phyloP scores from a whole-genome alignment of 805 yeast genomes.

The Wickerhamiella nectarea region DNA sequence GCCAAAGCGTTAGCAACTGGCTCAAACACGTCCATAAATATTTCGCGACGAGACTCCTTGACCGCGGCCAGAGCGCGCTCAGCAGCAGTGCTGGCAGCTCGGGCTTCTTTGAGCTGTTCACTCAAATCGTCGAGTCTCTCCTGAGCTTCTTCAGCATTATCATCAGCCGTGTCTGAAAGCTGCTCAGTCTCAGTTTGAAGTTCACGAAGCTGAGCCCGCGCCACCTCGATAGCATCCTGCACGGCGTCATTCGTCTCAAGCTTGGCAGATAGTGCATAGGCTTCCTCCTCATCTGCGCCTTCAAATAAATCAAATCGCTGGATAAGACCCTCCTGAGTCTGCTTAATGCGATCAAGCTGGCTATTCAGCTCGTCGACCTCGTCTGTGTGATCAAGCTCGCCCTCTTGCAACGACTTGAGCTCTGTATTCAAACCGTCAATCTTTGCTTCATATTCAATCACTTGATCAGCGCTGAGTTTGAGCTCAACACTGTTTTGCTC shows the following conservation, averaged over 20 bases:
- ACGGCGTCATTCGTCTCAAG: slow-evolving; percentile 13
- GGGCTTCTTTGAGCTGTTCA: slow-evolving; percentile 15
- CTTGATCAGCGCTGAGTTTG: slow-evolving; percentile 9
- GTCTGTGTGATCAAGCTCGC: slow-evolving; percentile 16
- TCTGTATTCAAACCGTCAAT: slow-evolving; percentile 11
- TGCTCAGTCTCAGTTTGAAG: slow-evolving; percentile 21
- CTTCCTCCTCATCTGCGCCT: slow-evolving; percentile 11
- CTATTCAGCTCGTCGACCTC: slow-evolving; percentile 12
- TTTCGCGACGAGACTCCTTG: slow-evolving; percentile 42
- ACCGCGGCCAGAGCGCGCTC: slow-evolving; percentile 45
- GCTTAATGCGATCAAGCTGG: slow-evolving; percentile 2
- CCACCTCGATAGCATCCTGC: slow-evolving; percentile 17
- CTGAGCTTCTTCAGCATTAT: slow-evolving; percentile 3
- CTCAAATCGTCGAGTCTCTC: slow-evolving; percentile 1
- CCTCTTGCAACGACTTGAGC: slow-evolving; percentile 14
- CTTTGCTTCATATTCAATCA: slow-evolving; percentile 11
- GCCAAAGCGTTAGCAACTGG: slow-evolving; percentile 65
- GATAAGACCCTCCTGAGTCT: neutral
- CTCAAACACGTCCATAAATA: slow-evolving; percentile 60
- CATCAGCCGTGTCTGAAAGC: neutral
- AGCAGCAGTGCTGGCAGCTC: slow-evolving; percentile 38
- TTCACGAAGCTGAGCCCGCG: slow-evolving; percentile 19
- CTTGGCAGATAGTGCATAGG: slow-evolving; percentile 20
- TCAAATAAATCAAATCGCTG: slow-evolving; percentile 24
- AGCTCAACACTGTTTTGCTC: slow-evolving; percentile 10